phyloP scores from a whole-genome alignment of 345 rosid species.

The Salix suchowensis region DNA sequence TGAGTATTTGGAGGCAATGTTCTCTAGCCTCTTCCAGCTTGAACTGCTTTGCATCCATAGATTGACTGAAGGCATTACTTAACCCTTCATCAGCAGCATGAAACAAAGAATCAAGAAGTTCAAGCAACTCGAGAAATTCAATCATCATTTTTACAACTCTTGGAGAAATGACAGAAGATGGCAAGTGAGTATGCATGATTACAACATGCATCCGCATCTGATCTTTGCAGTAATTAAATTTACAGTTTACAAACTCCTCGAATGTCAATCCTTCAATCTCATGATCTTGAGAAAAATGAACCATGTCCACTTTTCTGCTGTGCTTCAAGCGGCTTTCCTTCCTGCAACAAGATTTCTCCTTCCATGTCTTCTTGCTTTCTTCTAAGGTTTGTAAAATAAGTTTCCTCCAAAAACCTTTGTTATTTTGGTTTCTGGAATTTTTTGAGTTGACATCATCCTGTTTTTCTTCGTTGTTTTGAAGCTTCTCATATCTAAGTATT shows the following conservation, averaged over 20 bases:
- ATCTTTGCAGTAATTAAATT: slow-evolving; percentile 5
- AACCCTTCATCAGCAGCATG: not conserved
- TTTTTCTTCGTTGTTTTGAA: no score
- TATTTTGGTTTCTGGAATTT: no score
- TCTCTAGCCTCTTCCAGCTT: not conserved
- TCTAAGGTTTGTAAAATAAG: no score
- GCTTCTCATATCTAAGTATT: no score
- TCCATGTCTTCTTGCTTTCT: no score
- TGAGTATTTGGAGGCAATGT: not conserved
- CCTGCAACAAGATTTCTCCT: no score
- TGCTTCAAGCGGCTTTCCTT: no score
- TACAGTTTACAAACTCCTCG: slow-evolving; percentile 11
- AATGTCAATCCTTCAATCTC: slow-evolving; percentile 1
- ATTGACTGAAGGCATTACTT: not conserved
- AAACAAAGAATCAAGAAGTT: not conserved
- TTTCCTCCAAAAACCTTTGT: no score
- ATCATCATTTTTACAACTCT: slow-evolving; percentile 24
- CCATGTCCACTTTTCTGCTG: no score
- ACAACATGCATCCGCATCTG: slow-evolving; percentile 16
- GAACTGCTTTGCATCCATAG: not conserved
- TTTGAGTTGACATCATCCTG: no score
- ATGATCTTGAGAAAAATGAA: no score
- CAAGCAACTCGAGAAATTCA: slow-evolving; percentile 17
- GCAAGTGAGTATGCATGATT: slow-evolving; percentile 35
- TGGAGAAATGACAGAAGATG: slow-evolving; percentile 27